Evolutionary conservation across 768 basidiomycete species (phyloP), one percentile per base, ranked within the genome.

Genomic region (Daedaleopsis nitida): DNA sequence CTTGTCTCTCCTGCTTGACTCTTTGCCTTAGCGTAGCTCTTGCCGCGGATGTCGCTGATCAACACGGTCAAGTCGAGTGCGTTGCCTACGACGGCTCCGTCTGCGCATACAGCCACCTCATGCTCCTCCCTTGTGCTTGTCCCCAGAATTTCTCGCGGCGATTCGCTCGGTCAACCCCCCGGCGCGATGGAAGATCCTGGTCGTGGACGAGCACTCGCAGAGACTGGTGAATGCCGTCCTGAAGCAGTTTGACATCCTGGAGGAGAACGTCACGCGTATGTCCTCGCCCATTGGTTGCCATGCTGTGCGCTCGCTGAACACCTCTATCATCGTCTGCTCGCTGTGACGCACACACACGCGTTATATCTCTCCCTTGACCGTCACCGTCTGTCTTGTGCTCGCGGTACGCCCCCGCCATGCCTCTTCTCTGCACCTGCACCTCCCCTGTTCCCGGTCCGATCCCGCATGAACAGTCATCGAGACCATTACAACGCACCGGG

Each of bases 201-300:
- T 99, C 60, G 91, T 98, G 55, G 97, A 99, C 74, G 93, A 95
- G 65, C 85, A 92, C 75, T 89, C 95, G 24, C 89, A 95, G 75
- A 86, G 83, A 72, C 77, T 98, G 56, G 75, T 99, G 49, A 84
- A 87, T 62, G 85, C 90, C 10, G 93, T 96, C 4, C 81, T 98
- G 67, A 94, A 94, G 76, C 89, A 93, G 72, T 94, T 92, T 68
- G 96, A 99, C 73, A 91, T 98, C 58, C 75, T 98, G 58, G 89
- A 94, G 73, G 94, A 97, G 81, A 96, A 96, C 80, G 94, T 98
- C 45, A 97, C 95, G 49, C 83, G 96, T 97, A 78, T 72, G 94
- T 54, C 43, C 43, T 21, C 37, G 34, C 11, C 35, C 13, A 23
- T 38, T n/a, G 8, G 11, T 54, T 8, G 3, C 19, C n/a, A 24